Evolutionary conservation across 2,329 filamentous ascomycete species (phyloP).

Genomic region (Capronia epimyces): DNA sequence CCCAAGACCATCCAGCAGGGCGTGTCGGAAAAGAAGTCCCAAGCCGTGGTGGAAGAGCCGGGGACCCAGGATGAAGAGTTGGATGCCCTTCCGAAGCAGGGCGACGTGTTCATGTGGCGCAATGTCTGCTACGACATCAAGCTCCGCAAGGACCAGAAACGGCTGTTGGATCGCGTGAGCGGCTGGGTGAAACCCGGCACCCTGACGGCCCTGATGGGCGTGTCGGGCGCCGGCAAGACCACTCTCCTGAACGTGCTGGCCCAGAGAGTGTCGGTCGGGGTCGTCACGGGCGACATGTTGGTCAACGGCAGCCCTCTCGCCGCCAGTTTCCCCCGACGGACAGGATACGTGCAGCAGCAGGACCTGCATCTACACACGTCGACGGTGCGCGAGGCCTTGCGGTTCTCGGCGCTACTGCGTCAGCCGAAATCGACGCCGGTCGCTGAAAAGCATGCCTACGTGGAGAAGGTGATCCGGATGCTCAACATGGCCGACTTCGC

Average conservation of each 20-base stretch:
- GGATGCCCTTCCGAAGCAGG: conserved; percentile 31
- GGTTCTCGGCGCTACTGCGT: conserved; percentile 65
- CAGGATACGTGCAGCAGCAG: conserved; percentile 64
- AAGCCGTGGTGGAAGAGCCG: not conserved
- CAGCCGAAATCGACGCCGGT: conserved; percentile 67
- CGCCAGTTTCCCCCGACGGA: conserved; percentile 58
- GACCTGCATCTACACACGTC: conserved; percentile 61
- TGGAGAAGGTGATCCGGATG: conserved; percentile 86
- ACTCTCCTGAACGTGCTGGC: conserved; percentile 55
- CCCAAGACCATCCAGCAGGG: conserved; percentile 36
- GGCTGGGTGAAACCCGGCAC: conserved; percentile 53
- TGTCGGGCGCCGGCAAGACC: conserved; percentile 57
- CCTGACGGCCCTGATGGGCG: conserved; percentile 55
- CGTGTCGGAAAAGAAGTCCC: not conserved
- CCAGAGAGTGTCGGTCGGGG: conserved; percentile 52
- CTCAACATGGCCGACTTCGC: conserved; percentile 86
- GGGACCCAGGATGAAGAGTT: not conserved
- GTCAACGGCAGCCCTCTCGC: conserved; percentile 56
- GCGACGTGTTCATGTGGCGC: conserved; percentile 46
- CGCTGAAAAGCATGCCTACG: conserved; percentile 77
- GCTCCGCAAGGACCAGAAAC: conserved; percentile 39
- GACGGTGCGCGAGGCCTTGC: conserved; percentile 64
- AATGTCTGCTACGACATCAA: conserved; percentile 52
- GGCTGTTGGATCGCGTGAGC: conserved; percentile 50
- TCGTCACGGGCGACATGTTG: conserved; percentile 61